Percentiles rank a stretch among this genome's conserved stretches.
These are phyloP conservation scores for Puya raimondii DNA, from an alignment of 176 grass and related monocot species.

Conservation along the genomic window DNA sequence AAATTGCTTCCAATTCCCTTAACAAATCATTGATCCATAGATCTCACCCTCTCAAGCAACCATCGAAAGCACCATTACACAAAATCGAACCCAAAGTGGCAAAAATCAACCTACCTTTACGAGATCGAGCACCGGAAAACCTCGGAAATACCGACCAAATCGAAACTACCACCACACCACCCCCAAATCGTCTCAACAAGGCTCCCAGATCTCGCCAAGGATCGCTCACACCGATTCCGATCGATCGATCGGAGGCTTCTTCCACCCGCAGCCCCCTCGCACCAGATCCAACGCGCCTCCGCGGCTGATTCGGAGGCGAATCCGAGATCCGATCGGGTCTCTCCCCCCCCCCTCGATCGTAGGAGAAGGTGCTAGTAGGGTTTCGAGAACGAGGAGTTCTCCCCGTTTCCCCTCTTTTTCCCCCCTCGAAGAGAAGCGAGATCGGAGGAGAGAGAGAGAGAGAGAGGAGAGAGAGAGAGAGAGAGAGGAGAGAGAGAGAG, in stretches of 20 bases:
- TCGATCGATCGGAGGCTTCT: no score
- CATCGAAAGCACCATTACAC: not conserved
- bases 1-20: not conserved
- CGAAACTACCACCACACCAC: not conserved
- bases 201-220: not conserved
- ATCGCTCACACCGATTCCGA: no score
- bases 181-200: not conserved
- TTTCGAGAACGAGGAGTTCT: conserved; percentile 20
- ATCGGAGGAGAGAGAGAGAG: conserved; percentile 21
- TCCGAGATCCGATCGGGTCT: not conserved
- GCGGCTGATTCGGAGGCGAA: not conserved
- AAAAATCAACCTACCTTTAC: not conserved
- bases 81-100: not conserved
- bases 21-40: not conserved
- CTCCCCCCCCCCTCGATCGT: not conserved
- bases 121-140: not conserved
- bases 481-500: conserved; percentile 3
- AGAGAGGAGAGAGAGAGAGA: conserved; percentile 3
- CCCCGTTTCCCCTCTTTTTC: conserved; percentile 7
- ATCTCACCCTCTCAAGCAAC: not conserved
- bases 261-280: no score
- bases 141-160: not conserved
- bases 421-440: conserved; percentile 21
- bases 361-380: conserved; percentile 8
- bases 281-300: no score